Evolutionary conservation across 2,329 filamentous ascomycete genomes (phyloP).

Genomic region (Claviceps maximensis): DNA sequence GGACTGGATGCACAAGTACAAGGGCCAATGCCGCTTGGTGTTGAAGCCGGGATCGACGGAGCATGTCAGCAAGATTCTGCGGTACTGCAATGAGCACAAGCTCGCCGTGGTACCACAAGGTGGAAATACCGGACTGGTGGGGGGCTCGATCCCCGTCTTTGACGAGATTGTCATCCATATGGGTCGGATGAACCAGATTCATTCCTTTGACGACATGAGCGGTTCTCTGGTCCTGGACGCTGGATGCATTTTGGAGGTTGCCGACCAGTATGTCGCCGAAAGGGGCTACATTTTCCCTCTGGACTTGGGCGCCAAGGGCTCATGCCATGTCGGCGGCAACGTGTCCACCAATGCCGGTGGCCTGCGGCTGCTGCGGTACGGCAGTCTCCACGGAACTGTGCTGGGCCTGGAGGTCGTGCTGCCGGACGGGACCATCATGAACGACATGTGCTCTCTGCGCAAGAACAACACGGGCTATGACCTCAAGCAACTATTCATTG

Average conservation of each 20-base stretch:
- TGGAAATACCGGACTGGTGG: constrained; percentile 91
- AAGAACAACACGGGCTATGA: constrained; percentile 99
- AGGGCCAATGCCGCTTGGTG: constrained; percentile 76
- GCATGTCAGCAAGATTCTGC: constrained; percentile 79
- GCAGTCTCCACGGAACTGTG: constrained; percentile 85
- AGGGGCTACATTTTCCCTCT: constrained; percentile 83
- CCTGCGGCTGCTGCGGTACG: constrained; percentile 77
- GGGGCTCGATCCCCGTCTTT: constrained; percentile 90
- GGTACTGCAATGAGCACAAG: constrained; percentile 88
- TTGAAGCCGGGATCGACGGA: constrained; percentile 74
- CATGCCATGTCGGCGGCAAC: constrained; percentile 92
- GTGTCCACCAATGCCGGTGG: constrained; percentile 93
- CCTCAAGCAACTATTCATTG: constrained; percentile 92
- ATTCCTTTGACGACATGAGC: constrained; percentile 85
- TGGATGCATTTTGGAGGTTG: constrained; percentile 79
- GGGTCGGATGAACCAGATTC: constrained; percentile 78
- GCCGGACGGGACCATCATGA: constrained; percentile 80
- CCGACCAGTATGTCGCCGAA: constrained; percentile 74
- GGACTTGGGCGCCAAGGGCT: constrained; percentile 95
- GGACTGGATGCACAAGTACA: constrained; percentile 99
- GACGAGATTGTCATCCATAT: constrained; percentile 95
- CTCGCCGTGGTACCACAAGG: constrained; percentile 94
- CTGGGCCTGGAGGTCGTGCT: constrained; percentile 88
- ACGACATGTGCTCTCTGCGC: constrained; percentile 75
- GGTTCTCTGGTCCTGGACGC: constrained; percentile 84